A percentile compares a stretch with the other conserved stretches of the same genome.
Evolutionary conservation across 768 basidiomycete species (phyloP).

Genomic region (Mycena maculata): DNA sequence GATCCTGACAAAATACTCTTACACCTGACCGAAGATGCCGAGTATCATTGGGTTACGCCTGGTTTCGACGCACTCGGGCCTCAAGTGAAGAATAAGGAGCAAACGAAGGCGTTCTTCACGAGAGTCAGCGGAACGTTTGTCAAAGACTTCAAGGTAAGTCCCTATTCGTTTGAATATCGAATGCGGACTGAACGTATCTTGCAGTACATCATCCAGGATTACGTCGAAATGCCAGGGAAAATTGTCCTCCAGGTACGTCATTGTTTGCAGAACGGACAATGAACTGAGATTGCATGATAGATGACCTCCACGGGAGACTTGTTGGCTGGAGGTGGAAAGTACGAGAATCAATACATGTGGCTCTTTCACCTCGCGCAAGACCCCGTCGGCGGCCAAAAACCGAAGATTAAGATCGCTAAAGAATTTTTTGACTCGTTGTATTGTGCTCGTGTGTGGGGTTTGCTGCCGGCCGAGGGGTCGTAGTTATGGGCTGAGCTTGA

Average conservation of each 20-base stretch:
- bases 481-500: too few relatives aligned
- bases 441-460: constrained; percentile 11
- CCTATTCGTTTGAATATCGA: background rate
- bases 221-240: constrained; percentile 10
- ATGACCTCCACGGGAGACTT: constrained; percentile 4
- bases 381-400: background rate
- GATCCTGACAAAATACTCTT: background rate
- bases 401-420: constrained; percentile 2
- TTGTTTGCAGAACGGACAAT: background rate
- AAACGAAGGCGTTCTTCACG: background rate
- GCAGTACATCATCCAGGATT: background rate
- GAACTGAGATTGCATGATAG: background rate
- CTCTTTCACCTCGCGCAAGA: background rate
- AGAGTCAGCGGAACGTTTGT: background rate
- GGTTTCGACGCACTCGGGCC: constrained; percentile 8
- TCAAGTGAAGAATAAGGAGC: background rate
- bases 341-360: constrained; percentile 17
- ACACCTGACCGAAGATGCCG: background rate
- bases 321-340: background rate
- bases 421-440: constrained; percentile 15
- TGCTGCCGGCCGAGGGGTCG: background rate
- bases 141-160: background rate
- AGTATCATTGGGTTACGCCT: constrained; percentile 4
- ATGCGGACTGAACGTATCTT: too few relatives aligned
- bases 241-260: constrained; percentile 1